These are phyloP conservation scores for Nepenthes gracilis DNA, from an alignment of 148 eudicot genomes.

Conservation along the genomic window DNA sequence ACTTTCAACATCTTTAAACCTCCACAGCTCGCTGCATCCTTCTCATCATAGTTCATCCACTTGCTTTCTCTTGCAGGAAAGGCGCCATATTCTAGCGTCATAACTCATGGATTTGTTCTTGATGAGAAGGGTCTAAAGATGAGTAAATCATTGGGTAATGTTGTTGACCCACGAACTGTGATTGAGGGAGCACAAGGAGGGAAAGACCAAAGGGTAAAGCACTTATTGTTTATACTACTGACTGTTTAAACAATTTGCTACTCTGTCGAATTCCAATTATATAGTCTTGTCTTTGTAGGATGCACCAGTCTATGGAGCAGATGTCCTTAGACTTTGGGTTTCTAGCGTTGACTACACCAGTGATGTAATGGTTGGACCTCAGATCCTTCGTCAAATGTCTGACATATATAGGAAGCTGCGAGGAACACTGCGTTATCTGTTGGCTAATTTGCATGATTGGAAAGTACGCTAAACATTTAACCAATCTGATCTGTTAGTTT, in stretches of 20 bases:
- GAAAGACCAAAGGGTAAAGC: constrained; percentile 50
- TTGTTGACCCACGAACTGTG: constrained; percentile 79
- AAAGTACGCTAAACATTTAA: constrained; percentile 32
- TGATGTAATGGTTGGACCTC: constrained; percentile 83
- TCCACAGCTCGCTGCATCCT: not conserved
- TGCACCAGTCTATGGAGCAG: constrained; percentile 83
- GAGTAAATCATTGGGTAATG: constrained; percentile 98
- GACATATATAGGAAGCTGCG: constrained; percentile 88
- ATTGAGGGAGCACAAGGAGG: constrained; percentile 91
- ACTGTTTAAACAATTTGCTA: constrained; percentile 1
- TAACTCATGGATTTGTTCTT: constrained; percentile 97
- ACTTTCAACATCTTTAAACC: not conserved
- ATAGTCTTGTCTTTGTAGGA: constrained; percentile 21
- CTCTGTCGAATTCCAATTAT: not conserved
- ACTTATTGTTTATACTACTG: constrained; percentile 2
- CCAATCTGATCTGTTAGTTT: not conserved
- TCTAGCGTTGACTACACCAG: constrained; percentile 95
- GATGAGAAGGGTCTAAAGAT: constrained; percentile 96
- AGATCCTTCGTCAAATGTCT: constrained; percentile 93
- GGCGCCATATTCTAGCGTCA: constrained; percentile 79
- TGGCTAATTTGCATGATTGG: constrained; percentile 91
- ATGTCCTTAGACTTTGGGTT: constrained; percentile 97
- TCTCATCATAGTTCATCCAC: not conserved
- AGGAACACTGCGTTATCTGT: constrained; percentile 94
- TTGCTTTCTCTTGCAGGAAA: constrained; percentile 38